These are phyloP conservation scores for Bothriochloa decipiens DNA, from an alignment of 176 grass and related monocot genomes.

Conservation along the genomic window DNA sequence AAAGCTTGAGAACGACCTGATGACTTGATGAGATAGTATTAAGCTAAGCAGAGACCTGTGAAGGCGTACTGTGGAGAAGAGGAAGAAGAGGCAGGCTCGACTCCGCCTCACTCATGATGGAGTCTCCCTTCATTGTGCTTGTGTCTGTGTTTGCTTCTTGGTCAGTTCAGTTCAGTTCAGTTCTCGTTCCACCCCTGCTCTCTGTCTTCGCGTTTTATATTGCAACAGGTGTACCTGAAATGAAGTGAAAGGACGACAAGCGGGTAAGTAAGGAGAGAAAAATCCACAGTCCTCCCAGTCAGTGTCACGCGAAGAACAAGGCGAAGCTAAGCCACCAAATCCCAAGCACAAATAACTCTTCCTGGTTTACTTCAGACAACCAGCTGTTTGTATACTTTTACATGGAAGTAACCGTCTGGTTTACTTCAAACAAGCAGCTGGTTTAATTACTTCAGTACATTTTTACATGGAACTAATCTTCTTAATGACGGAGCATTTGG, in stretches of 20 bases:
- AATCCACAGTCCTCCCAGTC: background rate
- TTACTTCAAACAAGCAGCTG: background rate
- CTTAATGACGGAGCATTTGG: too few relatives aligned
- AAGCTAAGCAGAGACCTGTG: background rate
- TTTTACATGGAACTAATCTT: background rate
- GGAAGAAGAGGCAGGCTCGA: slow-evolving; percentile 19
- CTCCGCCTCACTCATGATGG: background rate
- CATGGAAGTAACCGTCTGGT: background rate
- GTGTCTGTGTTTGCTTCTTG: background rate
- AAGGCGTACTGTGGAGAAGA: slow-evolving; percentile 5
- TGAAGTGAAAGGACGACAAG: background rate
- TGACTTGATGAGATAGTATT: background rate
- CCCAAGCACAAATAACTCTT: background rate
- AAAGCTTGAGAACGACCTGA: background rate
- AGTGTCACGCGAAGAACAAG: background rate
- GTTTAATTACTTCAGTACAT: background rate
- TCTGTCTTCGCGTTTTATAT: background rate
- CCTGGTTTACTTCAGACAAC: background rate
- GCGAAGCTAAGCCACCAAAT: background rate
- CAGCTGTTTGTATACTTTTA: background rate
- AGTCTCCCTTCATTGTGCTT: slow-evolving; percentile 10
- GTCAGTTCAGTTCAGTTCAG: background rate
- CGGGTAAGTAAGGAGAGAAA: too few relatives aligned
- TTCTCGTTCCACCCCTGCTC: background rate
- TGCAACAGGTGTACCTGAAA: background rate